Evolutionary conservation across 2,329 filamentous ascomycete genomes (phyloP).

Genomic region (Fusarium equiseti): DNA sequence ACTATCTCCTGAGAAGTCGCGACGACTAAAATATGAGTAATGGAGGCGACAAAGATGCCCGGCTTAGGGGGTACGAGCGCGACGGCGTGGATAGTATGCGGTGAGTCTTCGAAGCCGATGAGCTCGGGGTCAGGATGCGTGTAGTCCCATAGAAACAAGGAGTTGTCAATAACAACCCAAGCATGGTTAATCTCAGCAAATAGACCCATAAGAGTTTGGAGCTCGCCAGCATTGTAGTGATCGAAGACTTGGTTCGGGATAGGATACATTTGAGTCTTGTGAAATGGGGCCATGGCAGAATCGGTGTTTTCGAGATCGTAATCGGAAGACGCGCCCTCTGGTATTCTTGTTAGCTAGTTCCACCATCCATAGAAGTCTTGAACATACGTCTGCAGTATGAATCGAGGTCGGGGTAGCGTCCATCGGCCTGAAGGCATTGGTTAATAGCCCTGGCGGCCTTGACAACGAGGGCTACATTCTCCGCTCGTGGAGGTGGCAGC

Average conservation of each 20-base stretch:
- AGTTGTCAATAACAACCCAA: conserved; percentile 96
- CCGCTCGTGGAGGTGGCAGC: conserved; percentile 59
- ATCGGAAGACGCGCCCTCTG: conserved; percentile 90
- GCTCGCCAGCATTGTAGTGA: conserved; percentile 88
- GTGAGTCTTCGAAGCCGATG: conserved; percentile 90
- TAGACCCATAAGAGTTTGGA: conserved; percentile 93
- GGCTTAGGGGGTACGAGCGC: conserved; percentile 86
- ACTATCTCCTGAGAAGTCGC: conserved; percentile 88
- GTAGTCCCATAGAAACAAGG: conserved; percentile 97
- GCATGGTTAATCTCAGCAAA: conserved; percentile 96
- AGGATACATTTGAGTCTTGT: conserved; percentile 85
- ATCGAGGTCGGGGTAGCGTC: conserved; percentile 88
- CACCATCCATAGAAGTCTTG: background rate
- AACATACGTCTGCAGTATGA: conserved; percentile 87
- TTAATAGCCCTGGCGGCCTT: conserved; percentile 89
- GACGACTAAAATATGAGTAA: conserved; percentile 89
- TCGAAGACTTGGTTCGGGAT: conserved; percentile 94
- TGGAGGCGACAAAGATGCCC: conserved; percentile 87
- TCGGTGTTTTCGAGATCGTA: conserved; percentile 81
- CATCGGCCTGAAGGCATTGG: conserved; percentile 78
- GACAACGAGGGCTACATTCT: conserved; percentile 74
- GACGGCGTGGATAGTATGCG: conserved; percentile 89
- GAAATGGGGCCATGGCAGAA: conserved; percentile 86
- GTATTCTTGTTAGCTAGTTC: conserved; percentile 44
- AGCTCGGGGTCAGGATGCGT: conserved; percentile 91